phyloP scores from a whole-genome alignment of 2,329 filamentous ascomycete species.

The Monosporascus sp. region DNA sequence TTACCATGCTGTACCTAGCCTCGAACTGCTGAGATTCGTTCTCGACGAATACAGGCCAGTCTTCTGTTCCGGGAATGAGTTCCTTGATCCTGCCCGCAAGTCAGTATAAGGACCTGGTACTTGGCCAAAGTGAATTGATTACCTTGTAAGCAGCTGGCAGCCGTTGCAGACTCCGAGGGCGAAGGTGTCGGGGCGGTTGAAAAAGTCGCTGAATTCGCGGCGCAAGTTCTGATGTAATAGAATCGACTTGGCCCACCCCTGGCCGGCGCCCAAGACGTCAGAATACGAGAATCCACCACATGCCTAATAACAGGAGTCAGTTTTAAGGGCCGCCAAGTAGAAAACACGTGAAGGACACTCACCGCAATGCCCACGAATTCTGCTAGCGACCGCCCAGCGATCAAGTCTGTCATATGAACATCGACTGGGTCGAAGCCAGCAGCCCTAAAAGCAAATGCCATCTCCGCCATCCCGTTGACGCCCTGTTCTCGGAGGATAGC shows the following conservation, averaged over 20 bases:
- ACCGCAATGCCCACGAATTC: constrained; percentile 81
- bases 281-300: constrained; percentile 97
- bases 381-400: constrained; percentile 70
- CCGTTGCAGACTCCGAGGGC: constrained; percentile 94
- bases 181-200: constrained; percentile 84
- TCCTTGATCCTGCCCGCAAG: constrained; percentile 51
- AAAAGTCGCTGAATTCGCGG: constrained; percentile 77
- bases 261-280: constrained; percentile 81
- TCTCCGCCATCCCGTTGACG: constrained; percentile 93
- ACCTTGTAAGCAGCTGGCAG: constrained; percentile 84
- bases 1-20: not conserved
- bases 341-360: too few relatives aligned
- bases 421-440: constrained; percentile 91
- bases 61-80: constrained; percentile 75
- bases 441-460: constrained; percentile 91
- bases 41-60: constrained; percentile 73
- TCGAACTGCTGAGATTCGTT: too few relatives aligned
- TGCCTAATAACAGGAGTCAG: constrained; percentile 26
- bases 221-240: constrained; percentile 74
- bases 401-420: constrained; percentile 94
- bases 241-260: constrained; percentile 93
- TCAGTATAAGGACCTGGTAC: too few relatives aligned
- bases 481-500: constrained; percentile 94
- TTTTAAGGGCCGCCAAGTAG: too few relatives aligned
- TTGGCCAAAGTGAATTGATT: too few relatives aligned